These are phyloP conservation scores for Coemansia sp. DNA, from an alignment of 192 early-diverging fungal genomes.

Conservation along the genomic window DNA sequence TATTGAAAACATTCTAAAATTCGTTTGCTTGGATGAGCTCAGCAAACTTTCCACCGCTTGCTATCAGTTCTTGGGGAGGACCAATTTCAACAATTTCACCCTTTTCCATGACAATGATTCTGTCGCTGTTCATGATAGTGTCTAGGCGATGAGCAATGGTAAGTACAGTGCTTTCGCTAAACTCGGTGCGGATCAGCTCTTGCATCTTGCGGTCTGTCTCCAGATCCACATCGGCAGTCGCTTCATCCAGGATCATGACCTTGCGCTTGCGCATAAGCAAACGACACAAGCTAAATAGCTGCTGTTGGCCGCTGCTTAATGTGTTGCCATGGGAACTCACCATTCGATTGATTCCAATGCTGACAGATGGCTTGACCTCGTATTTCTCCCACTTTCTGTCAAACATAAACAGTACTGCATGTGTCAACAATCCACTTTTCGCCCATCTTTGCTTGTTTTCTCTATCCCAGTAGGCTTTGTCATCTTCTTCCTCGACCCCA, in stretches of 20 bases:
- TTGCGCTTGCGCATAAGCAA: slow-evolving; percentile 61
- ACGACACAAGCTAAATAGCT: slow-evolving; percentile 69
- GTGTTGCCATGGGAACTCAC: neutral
- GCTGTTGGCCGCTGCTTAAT: slow-evolving; percentile 61
- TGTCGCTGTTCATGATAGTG: slow-evolving; percentile 68
- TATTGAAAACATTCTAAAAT: slow-evolving; percentile 8
- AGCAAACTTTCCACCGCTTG: slow-evolving; percentile 34
- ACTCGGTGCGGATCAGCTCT: slow-evolving; percentile 56
- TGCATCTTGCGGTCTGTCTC: slow-evolving; percentile 29
- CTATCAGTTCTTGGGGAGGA: slow-evolving; percentile 62
- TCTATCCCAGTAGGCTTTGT: neutral
- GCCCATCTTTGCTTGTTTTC: neutral
- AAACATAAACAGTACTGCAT: neutral
- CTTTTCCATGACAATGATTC: slow-evolving; percentile 73
- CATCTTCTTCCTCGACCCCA: neutral
- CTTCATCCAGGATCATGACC: slow-evolving; percentile 70
- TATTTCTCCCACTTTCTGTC: neutral
- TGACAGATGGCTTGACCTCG: neutral
- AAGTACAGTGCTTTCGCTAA: slow-evolving; percentile 57
- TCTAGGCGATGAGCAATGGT: slow-evolving; percentile 78
- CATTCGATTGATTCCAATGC: neutral
- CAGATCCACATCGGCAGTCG: slow-evolving; percentile 66
- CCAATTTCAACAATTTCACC: slow-evolving; percentile 69
- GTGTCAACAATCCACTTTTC: neutral
- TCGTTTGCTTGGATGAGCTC: slow-evolving; percentile 24